Conservation (phyloP, 2,329 filamentous ascomycete species). For the Aureobasidium lini region DNA sequence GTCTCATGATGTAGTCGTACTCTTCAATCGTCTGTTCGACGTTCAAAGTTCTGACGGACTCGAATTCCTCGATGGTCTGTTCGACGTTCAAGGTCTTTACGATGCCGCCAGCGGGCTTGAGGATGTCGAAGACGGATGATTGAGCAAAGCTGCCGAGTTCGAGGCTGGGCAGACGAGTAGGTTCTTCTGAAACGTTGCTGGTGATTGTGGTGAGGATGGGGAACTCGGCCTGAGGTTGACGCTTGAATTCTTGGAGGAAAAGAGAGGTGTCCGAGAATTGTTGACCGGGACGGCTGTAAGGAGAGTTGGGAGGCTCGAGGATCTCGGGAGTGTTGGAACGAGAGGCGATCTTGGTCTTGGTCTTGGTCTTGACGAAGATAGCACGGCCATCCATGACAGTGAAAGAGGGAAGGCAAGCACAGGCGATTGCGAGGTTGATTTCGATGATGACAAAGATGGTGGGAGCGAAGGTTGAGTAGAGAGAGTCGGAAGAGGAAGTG, state of each 20-base stretch:
- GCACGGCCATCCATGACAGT: not conserved
- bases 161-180: not conserved
- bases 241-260: not conserved
- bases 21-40: conserved; percentile 2
- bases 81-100: not conserved
- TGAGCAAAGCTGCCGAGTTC: conserved; percentile 1
- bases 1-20: conserved; percentile 3
- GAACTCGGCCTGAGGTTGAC: not conserved
- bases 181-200: not conserved
- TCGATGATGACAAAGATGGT: conserved; percentile 5
- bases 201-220: conserved; percentile 5
- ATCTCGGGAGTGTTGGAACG: not conserved
- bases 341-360: not conserved
- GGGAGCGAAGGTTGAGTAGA: not conserved
- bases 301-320: not conserved
- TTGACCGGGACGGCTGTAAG: not conserved
- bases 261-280: conserved; percentile 6
- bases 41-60: not conserved
- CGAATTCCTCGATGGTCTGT: not conserved
- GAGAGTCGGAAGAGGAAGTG: not conserved
- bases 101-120: conserved; percentile 8
- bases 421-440: conserved; percentile 2
- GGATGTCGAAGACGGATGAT: not conserved
- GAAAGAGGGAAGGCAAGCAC: conserved; percentile 3
- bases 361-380: not conserved